Percentiles rank a stretch among this genome's conserved stretches.
These are phyloP conservation scores for Tubosaeta brunneosetosa DNA, from an alignment of 768 basidiomycete genomes.

Conservation along the genomic window DNA sequence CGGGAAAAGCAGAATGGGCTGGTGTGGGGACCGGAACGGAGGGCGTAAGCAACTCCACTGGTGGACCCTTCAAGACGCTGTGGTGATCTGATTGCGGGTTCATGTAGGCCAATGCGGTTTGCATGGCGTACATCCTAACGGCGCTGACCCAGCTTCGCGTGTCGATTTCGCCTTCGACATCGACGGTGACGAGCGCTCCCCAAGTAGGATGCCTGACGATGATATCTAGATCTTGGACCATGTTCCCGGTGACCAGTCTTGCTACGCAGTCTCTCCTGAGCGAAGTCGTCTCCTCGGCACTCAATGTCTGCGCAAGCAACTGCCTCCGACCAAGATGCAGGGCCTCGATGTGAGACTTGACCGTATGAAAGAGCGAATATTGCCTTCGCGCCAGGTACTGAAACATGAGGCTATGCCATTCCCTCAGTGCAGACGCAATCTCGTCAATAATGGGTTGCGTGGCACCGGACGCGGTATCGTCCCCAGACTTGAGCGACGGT, in stretches of 20 bases:
- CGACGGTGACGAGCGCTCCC: slow-evolving; percentile 87
- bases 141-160: slow-evolving; percentile 83
- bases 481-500: slow-evolving; percentile 91
- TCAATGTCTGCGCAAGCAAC: slow-evolving; percentile 81
- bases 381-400: slow-evolving; percentile 86
- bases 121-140: slow-evolving; percentile 88
- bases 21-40: slow-evolving; percentile 52
- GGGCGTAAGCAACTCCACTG: slow-evolving; percentile 41
- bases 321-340: slow-evolving; percentile 91
- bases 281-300: slow-evolving; percentile 76
- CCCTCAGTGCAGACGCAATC: slow-evolving; percentile 91
- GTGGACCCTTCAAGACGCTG: slow-evolving; percentile 28
- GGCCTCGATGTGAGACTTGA: slow-evolving; percentile 85
- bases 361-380: slow-evolving; percentile 82
- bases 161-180: slow-evolving; percentile 80
- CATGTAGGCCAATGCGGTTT: slow-evolving; percentile 75
- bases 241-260: slow-evolving; percentile 82
- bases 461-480: slow-evolving; percentile 82
- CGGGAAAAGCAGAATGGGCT: slow-evolving; percentile 70
- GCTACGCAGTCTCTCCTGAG: slow-evolving; percentile 85
- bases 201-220: slow-evolving; percentile 94
- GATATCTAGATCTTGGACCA: slow-evolving; percentile 88
- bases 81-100: slow-evolving; percentile 43
- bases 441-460: slow-evolving; percentile 93
- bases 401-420: slow-evolving; percentile 93